These are phyloP conservation scores for Penicillium brevicompactum DNA, from an alignment of 2,329 filamentous ascomycete genomes.

Conservation along the genomic window DNA sequence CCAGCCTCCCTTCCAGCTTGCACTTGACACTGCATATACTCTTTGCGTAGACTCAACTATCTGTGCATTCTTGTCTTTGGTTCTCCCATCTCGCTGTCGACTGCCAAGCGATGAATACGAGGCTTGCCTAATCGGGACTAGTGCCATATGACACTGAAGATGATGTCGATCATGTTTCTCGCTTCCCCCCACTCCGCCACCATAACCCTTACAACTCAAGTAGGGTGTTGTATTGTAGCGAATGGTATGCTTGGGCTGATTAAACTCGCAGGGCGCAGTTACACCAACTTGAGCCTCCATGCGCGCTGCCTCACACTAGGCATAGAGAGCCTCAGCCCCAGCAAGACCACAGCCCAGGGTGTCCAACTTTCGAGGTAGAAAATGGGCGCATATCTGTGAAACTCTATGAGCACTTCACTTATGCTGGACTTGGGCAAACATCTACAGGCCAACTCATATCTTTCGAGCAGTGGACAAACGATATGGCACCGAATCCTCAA, in stretches of 20 bases:
- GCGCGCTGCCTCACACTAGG: neutral
- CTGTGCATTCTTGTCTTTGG: neutral
- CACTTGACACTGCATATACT: neutral
- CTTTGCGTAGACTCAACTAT: neutral
- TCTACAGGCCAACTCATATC: neutral
- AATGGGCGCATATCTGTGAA: neutral
- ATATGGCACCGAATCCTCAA: conserved; percentile 1
- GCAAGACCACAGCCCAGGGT: neutral
- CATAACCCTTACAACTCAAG: neutral
- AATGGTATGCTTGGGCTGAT: neutral
- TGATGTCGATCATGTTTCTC: conserved; percentile 1
- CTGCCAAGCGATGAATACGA: conserved; percentile 22
- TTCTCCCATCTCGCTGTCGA: neutral
- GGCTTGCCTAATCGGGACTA: conserved; percentile 21
- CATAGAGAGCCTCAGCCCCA: neutral
- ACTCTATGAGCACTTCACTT: no score
- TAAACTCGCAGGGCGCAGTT: conserved; percentile 2
- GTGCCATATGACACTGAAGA: conserved; percentile 6
- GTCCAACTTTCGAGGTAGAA: neutral
- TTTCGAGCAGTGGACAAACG: neutral
- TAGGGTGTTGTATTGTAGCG: neutral
- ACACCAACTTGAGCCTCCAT: neutral
- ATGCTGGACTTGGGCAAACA: neutral
- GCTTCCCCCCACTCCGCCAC: neutral
- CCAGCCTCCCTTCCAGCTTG: neutral